phyloP scores from a whole-genome alignment of 768 basidiomycete species.

The Royoungia palumana region DNA sequence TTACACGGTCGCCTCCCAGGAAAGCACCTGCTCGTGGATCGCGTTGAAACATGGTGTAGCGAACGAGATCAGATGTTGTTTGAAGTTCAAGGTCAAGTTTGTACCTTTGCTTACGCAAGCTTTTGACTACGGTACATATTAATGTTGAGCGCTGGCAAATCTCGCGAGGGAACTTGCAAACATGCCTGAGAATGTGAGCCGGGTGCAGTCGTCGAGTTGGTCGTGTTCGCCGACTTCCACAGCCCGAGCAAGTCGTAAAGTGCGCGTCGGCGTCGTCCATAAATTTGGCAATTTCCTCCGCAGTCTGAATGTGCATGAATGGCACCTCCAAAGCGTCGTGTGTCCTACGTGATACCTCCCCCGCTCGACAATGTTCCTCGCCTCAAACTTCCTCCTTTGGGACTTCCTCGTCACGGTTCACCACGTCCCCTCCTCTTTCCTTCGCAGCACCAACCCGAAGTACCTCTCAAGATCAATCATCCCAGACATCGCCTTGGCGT shows the following conservation, averaged over 20 bases:
- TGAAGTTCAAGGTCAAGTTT: no score
- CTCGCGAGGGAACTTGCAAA: no score
- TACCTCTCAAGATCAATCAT: constrained; percentile 34
- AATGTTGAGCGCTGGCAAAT: no score
- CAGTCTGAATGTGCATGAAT: constrained; percentile 30
- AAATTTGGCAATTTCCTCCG: neutral
- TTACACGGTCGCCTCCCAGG: constrained; percentile 88
- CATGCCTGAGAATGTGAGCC: neutral
- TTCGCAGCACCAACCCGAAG: constrained; percentile 25
- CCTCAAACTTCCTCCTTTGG: constrained; percentile 69
- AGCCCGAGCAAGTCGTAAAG: constrained; percentile 2
- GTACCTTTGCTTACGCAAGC: constrained; percentile 22
- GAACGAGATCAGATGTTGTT: constrained; percentile 1
- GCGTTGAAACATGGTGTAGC: constrained; percentile 71
- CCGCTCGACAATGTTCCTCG: constrained; percentile 59
- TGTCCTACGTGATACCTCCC: constrained; percentile 86
- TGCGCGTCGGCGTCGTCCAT: constrained; percentile 1
- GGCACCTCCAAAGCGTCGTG: constrained; percentile 57
- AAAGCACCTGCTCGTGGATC: constrained; percentile 91
- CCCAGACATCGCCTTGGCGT: constrained; percentile 88
- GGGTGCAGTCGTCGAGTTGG: constrained; percentile 6
- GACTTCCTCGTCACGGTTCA: constrained; percentile 59
- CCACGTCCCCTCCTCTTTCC: constrained; percentile 65
- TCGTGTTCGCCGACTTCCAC: no score
- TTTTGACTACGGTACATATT: no score